A percentile compares a stretch with the other conserved stretches of the same genome.
These are phyloP conservation scores for Thymus mandschuricus DNA, from an alignment of 257 asterid species.

Conservation along the genomic window DNA sequence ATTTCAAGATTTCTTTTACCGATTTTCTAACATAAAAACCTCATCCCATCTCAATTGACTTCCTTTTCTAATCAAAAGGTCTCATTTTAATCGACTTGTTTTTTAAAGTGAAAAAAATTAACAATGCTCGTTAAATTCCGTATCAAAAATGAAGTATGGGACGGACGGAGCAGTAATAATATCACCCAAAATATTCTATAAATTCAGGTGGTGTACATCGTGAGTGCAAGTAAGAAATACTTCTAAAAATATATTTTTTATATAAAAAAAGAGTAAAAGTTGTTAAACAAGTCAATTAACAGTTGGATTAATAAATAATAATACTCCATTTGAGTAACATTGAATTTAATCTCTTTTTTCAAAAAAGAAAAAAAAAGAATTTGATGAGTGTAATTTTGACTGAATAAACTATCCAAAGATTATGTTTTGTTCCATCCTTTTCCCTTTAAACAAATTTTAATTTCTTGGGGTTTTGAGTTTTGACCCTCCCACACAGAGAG, in stretches of 20 bases:
- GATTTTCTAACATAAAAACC: not conserved
- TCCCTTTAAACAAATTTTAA: not conserved
- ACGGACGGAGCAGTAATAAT: not conserved
- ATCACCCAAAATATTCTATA: too few relatives aligned
- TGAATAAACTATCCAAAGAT: constrained; percentile 25
- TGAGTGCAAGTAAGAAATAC: not conserved
- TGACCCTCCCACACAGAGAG: constrained; percentile 39
- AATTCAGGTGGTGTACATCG: not conserved
- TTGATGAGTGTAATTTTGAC: constrained; percentile 30
- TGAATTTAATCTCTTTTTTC: too few relatives aligned
- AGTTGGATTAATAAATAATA: not conserved
- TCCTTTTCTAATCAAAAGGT: too few relatives aligned
- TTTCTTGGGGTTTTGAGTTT: constrained; percentile 21
- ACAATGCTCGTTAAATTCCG: too few relatives aligned
- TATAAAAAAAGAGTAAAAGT: not conserved
- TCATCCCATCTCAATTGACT: too few relatives aligned
- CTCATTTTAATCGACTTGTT: too few relatives aligned
- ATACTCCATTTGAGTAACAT: too few relatives aligned
- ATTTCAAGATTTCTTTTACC: not conserved
- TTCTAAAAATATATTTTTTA: not conserved
- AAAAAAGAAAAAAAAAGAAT: not conserved
- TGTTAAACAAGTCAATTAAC: not conserved
- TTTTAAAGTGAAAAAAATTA: too few relatives aligned
- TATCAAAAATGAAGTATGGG: too few relatives aligned
- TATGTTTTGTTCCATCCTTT: not conserved